phyloP scores from a whole-genome alignment of 2,329 filamentous ascomycete species.

The Colletotrichum cuscutae region DNA sequence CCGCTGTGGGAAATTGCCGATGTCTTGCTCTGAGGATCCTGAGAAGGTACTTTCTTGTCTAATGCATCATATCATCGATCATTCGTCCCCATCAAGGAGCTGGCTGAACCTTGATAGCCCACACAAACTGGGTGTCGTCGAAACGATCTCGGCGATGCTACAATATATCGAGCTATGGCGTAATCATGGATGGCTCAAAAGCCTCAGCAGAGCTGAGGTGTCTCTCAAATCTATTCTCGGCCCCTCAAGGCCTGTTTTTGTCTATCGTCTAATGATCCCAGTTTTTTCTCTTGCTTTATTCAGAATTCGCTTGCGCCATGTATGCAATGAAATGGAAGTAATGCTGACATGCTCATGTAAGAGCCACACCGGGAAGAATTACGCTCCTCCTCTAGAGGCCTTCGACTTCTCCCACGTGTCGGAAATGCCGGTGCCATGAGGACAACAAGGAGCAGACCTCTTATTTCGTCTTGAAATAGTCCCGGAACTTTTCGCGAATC shows the following conservation, averaged over 20 bases:
- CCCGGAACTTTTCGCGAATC: conserved; percentile 65
- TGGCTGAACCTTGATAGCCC: not conserved
- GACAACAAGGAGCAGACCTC: not conserved
- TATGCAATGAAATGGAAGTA: not conserved
- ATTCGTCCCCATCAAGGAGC: not conserved
- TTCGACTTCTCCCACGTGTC: too few relatives aligned
- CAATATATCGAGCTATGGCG: not conserved
- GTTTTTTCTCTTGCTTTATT: not conserved
- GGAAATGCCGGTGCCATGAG: not conserved
- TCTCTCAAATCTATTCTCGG: not conserved
- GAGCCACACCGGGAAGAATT: not conserved
- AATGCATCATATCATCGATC: not conserved
- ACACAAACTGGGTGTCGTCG: not conserved
- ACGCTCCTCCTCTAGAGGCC: not conserved
- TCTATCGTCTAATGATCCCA: not conserved
- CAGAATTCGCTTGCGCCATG: conserved; percentile 1
- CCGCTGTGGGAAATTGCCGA: not conserved
- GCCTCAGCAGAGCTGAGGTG: not conserved
- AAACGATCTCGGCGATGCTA: not conserved
- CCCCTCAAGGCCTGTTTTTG: not conserved
- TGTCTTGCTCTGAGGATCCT: not conserved
- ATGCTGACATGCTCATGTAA: not conserved
- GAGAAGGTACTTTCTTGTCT: not conserved
- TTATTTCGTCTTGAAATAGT: not conserved
- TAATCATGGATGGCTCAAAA: not conserved